Evolutionary conservation across 2,329 filamentous ascomycete species (phyloP).

Genomic region (Hymenoscyphus albidus): DNA sequence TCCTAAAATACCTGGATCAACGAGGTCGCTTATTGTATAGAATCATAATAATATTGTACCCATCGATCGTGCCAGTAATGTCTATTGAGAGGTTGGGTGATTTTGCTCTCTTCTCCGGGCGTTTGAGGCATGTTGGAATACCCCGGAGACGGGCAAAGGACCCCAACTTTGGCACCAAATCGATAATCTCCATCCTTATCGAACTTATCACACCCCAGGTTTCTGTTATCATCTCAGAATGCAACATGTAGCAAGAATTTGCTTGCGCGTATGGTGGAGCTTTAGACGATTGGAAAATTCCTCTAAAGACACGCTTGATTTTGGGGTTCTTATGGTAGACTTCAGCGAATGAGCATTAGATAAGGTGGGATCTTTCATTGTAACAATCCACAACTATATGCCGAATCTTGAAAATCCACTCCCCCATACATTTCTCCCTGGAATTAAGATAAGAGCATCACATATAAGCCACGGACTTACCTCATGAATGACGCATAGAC

Average conservation of each 20-base stretch:
- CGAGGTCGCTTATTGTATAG: no score
- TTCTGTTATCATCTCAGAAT: not conserved
- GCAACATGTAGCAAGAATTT: no score
- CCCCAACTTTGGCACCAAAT: not conserved
- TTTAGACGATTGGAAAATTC: no score
- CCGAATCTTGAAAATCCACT: not conserved
- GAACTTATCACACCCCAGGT: not conserved
- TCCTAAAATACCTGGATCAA: not conserved
- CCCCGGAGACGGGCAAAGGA: not conserved
- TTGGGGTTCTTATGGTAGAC: no score
- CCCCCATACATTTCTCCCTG: not conserved
- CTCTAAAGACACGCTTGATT: no score
- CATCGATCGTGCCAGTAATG: no score
- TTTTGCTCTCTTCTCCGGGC: not conserved
- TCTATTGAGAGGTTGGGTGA: no score
- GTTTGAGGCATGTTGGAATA: not conserved
- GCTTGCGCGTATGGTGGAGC: no score
- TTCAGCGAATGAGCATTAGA: no score
- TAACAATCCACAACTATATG: not conserved
- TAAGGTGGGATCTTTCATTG: no score
- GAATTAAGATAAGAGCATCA: not conserved
- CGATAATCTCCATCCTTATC: not conserved
- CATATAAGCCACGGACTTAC: not conserved
- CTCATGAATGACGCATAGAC: not conserved
- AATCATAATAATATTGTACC: no score